phyloP scores from a whole-genome alignment of 1,284 basidiomycete genomes.

The Peniophora sp. region DNA sequence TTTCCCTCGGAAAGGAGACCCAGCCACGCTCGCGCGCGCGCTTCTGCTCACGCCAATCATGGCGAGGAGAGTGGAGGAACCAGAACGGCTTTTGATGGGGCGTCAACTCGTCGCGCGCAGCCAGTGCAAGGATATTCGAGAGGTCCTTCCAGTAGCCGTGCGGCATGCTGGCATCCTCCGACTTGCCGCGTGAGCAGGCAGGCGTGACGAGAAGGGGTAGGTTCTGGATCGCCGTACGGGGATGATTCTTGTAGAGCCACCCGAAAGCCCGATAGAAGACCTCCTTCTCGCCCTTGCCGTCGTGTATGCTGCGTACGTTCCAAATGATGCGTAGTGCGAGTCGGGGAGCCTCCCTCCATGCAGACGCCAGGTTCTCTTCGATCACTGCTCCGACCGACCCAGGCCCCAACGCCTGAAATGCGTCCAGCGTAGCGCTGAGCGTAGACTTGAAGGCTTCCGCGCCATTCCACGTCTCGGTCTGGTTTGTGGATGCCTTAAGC shows the following conservation, averaged over 20 bases:
- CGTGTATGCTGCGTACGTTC: constrained; percentile 53
- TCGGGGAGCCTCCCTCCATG: constrained; percentile 46
- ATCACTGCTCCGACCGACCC: constrained; percentile 18
- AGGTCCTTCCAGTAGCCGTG: constrained; percentile 69
- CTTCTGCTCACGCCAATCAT: neutral
- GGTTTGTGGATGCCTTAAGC: constrained; percentile 30
- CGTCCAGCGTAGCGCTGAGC: constrained; percentile 39
- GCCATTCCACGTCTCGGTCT: constrained; percentile 35
- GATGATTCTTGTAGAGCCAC: constrained; percentile 58
- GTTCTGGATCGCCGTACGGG: constrained; percentile 54
- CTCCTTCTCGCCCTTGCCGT: constrained; percentile 48
- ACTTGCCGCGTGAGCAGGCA: constrained; percentile 26
- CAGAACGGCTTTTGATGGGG: constrained; percentile 5
- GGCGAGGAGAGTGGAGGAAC: constrained; percentile 10
- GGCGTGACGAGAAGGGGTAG: constrained; percentile 41
- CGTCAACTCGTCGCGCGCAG: constrained; percentile 37
- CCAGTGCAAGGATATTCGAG: constrained; percentile 52
- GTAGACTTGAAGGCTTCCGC: constrained; percentile 43
- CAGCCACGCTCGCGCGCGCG: too few species aligned
- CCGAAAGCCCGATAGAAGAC: constrained; percentile 54
- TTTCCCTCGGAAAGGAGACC: constrained; percentile 10
- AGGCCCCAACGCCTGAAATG: constrained; percentile 33
- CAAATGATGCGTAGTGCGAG: constrained; percentile 53
- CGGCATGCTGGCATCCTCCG: constrained; percentile 20
- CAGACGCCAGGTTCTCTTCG: constrained; percentile 26